Conservation (phyloP, 768 basidiomycete genomes). For the Amanita rubescens region DNA sequence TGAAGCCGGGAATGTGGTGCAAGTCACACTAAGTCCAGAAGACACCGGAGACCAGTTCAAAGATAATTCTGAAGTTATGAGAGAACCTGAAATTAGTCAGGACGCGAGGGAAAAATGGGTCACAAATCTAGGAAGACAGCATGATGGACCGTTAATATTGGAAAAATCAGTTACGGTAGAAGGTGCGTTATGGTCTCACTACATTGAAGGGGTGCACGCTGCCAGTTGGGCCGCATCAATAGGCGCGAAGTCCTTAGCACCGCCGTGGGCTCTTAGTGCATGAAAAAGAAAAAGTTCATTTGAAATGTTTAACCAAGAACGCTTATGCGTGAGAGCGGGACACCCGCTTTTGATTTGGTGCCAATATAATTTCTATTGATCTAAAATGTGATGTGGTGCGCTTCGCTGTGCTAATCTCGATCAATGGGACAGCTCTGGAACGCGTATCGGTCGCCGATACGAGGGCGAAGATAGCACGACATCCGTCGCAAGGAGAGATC, state of each 20-base stretch:
- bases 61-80: slow-evolving; percentile 8
- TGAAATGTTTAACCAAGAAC: too few relatives aligned
- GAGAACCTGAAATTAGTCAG: slow-evolving; percentile 24
- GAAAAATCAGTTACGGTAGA: slow-evolving; percentile 3
- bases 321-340: not conserved
- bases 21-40: slow-evolving; percentile 57
- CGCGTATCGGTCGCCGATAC: slow-evolving; percentile 35
- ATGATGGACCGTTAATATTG: not conserved
- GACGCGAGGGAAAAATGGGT: slow-evolving; percentile 33
- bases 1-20: slow-evolving; percentile 64
- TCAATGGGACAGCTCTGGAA: slow-evolving; percentile 51
- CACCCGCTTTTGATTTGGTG: not conserved
- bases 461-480: slow-evolving; percentile 34
- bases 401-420: slow-evolving; percentile 1
- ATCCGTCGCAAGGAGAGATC: slow-evolving; percentile 63
- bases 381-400: not conserved
- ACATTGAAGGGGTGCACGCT: not conserved
- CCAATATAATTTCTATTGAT: not conserved
- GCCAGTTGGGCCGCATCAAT: not conserved
- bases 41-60: slow-evolving; percentile 29
- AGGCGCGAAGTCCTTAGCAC: not conserved
- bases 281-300: too few relatives aligned
- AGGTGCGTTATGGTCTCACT: slow-evolving; percentile 16
- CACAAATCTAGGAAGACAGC: slow-evolving; percentile 23
- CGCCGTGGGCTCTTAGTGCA: not conserved